These are phyloP conservation scores for Pharnaceum exiguum DNA, from an alignment of 148 eudicot species.

Conservation along the genomic window DNA sequence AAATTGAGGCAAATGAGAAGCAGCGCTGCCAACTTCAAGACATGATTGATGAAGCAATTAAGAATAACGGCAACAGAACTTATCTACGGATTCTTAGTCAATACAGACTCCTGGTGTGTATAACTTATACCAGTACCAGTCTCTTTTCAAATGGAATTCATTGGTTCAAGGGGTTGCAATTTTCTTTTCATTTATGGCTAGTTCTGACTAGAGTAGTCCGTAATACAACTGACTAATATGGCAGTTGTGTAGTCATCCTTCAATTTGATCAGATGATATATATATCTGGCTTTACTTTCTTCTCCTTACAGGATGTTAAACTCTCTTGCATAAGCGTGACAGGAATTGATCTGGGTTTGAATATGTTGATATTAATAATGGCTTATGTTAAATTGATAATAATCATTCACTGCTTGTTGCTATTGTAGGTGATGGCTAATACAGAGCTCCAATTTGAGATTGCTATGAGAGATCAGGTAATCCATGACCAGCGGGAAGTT, in stretches of 20 bases:
- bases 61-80: slow-evolving; percentile 68
- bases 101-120: slow-evolving; percentile 72
- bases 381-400: neutral
- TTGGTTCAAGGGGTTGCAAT: too few species aligned
- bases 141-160: neutral
- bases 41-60: slow-evolving; percentile 73
- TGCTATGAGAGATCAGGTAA: slow-evolving; percentile 82
- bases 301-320: too few species aligned
- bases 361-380: too few species aligned
- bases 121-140: neutral
- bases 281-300: too few species aligned
- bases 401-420: neutral
- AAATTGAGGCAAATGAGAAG: slow-evolving; percentile 75
- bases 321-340: too few species aligned
- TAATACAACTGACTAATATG: too few species aligned
- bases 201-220: too few species aligned
- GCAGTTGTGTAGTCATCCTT: too few species aligned
- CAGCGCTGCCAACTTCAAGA: slow-evolving; percentile 69
- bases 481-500: slow-evolving; percentile 63
- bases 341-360: too few species aligned
- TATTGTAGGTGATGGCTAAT: slow-evolving; percentile 65
- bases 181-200: too few species aligned
- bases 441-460: slow-evolving; percentile 80
- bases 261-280: too few species aligned
- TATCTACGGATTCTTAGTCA: slow-evolving; percentile 75